Conservation (phyloP, 352 stramenopile genomes). For the Phytophthora sp. region DNA sequence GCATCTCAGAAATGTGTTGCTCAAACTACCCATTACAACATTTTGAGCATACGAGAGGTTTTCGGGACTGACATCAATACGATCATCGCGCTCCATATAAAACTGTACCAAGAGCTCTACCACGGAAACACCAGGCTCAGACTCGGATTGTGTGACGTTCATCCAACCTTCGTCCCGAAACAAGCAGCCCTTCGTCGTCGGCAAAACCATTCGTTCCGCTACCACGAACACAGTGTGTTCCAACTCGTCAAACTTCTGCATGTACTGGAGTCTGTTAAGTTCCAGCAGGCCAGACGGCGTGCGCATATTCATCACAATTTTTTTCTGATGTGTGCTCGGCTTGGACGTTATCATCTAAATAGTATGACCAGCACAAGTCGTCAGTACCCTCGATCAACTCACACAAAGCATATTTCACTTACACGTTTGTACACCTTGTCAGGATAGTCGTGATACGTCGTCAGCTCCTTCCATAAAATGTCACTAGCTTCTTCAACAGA, state of each 20-base stretch:
- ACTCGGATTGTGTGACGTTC: conserved; percentile 6
- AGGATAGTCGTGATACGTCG: conserved; percentile 18
- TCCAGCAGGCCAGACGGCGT: conserved; percentile 16
- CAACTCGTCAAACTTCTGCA: conserved; percentile 25
- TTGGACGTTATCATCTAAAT: conserved; percentile 16
- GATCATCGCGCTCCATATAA: conserved; percentile 19
- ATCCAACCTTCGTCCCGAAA: conserved; percentile 34
- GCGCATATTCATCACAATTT: conserved; percentile 20
- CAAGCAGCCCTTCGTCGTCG: conserved; percentile 10
- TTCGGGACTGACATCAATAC: background rate
- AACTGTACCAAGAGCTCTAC: conserved; percentile 22
- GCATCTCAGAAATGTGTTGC: conserved; percentile 27
- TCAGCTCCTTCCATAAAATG: conserved; percentile 32
- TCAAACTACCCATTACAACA: conserved; percentile 22
- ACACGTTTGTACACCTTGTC: conserved; percentile 35
- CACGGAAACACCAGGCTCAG: background rate
- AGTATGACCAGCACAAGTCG: no score
- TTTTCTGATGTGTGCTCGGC: conserved; percentile 25
- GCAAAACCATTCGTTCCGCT: conserved; percentile 14
- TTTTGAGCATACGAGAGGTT: conserved; percentile 21
- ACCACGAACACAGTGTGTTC: conserved; percentile 22
- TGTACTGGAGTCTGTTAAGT: conserved; percentile 29
- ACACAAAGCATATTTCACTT: background rate
- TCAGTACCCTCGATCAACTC: no score
- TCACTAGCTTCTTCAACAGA: conserved; percentile 10